phyloP scores from a whole-genome alignment of 192 early-diverging fungal species.

The Podila clonocystis region DNA sequence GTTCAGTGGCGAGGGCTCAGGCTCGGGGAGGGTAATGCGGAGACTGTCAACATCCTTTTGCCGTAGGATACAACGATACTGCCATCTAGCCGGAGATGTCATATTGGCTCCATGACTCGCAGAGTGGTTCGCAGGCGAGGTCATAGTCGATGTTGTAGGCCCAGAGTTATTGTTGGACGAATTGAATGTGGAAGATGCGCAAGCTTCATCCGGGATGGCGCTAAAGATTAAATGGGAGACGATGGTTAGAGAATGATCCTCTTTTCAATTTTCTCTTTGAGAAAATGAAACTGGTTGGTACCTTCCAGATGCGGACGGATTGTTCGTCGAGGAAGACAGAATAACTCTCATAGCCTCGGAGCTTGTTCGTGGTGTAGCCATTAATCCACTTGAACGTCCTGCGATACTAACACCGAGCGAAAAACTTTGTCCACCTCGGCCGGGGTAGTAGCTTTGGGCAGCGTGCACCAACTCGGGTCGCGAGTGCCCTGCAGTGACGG shows the following conservation, averaged over 20 bases:
- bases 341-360: conserved; percentile 36
- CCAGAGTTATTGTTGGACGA: too few species aligned
- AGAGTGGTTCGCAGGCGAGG: not conserved
- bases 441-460: conserved; percentile 22
- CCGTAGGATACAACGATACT: conserved; percentile 43
- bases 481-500: not conserved
- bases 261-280: too few species aligned
- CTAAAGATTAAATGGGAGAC: too few species aligned
- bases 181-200: too few species aligned
- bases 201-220: too few species aligned
- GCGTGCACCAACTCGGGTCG: conserved; percentile 25
- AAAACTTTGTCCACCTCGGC: conserved; percentile 5
- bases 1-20: conserved; percentile 36
- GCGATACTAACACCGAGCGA: not conserved
- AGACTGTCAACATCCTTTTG: conserved; percentile 48
- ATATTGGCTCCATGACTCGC: not conserved
- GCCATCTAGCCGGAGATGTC: conserved; percentile 24
- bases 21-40: conserved; percentile 39
- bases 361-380: conserved; percentile 14
- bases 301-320: conserved; percentile 2
- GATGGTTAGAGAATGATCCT: too few species aligned
- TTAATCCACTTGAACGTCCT: not conserved
- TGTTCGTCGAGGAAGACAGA: conserved; percentile 4
- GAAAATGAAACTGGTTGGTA: not conserved
- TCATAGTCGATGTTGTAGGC: too few species aligned